phyloP scores from a whole-genome alignment of 305 asterid species.

The Fraxinus greggii region DNA sequence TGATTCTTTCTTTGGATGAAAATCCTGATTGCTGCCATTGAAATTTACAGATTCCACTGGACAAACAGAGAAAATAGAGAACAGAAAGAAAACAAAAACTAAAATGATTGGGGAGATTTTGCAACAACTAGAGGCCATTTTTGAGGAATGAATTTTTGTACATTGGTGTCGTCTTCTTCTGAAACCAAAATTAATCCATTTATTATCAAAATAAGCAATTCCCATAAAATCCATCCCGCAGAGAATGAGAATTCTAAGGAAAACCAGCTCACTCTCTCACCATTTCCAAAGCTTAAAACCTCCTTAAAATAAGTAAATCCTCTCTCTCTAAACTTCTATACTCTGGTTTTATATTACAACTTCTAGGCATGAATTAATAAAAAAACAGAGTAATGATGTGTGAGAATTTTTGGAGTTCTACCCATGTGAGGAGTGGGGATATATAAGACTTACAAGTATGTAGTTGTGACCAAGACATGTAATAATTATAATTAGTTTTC shows the following conservation, averaged over 20 bases:
- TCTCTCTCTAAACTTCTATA: conserved; percentile 35
- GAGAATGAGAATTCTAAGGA: conserved; percentile 26
- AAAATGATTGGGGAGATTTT: conserved; percentile 58
- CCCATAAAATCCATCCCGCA: conserved; percentile 43
- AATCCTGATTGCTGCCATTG: conserved; percentile 43
- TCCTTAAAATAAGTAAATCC: conserved; percentile 10
- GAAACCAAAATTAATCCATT: conserved; percentile 26
- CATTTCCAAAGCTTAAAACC: conserved; percentile 40
- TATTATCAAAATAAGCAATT: conserved; percentile 20
- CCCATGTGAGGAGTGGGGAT: conserved; percentile 57
- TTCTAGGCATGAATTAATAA: conserved; percentile 47
- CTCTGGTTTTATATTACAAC: conserved; percentile 39
- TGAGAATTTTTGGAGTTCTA: conserved; percentile 42
- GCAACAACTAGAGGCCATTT: conserved; percentile 40
- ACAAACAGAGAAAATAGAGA: conserved; percentile 44
- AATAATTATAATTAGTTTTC: conserved; percentile 24
- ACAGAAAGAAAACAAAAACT: conserved; percentile 49
- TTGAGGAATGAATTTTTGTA: conserved; percentile 28
- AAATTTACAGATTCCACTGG: conserved; percentile 39
- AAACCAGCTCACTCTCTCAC: conserved; percentile 35
- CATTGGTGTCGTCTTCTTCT: conserved; percentile 51
- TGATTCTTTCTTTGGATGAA: conserved; percentile 50
- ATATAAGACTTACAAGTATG: conserved; percentile 47
- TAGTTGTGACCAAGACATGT: conserved; percentile 67
- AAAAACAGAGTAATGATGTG: conserved; percentile 29